Evolutionary conservation across 2,329 filamentous ascomycete genomes (phyloP).

Genomic region (Colletotrichum paranaense): DNA sequence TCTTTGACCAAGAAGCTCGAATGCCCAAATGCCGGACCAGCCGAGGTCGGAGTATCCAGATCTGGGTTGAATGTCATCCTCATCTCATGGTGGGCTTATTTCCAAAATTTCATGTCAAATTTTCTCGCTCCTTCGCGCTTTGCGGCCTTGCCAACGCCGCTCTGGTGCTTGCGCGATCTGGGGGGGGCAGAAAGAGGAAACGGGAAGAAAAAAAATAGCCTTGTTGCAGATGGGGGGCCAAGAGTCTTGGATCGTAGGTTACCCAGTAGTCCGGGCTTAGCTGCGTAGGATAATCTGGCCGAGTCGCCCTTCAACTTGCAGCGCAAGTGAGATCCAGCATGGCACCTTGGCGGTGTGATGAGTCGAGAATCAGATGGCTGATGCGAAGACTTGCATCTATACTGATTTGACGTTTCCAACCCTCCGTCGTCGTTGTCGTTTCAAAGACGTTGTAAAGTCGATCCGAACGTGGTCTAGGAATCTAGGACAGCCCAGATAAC

Average conservation of each 20-base stretch:
- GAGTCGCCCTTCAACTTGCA: conserved; percentile 23
- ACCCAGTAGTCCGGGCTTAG: conserved; percentile 7
- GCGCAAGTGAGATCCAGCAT: conserved; percentile 24
- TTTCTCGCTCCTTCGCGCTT: not conserved
- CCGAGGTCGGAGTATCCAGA: conserved; percentile 32
- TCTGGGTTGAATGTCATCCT: conserved; percentile 22
- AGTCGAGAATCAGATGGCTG: conserved; percentile 6
- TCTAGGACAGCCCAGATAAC: not conserved
- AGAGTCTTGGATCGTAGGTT: conserved; percentile 24
- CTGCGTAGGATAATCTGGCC: conserved; percentile 27
- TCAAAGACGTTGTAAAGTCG: not conserved
- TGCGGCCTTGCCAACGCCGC: not conserved
- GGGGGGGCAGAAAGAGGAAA: conserved; percentile 13
- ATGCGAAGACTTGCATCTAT: not conserved
- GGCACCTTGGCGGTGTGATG: conserved; percentile 33
- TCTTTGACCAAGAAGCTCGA: not conserved
- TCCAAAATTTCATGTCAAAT: not conserved
- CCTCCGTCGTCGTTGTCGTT: not conserved
- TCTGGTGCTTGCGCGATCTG: conserved; percentile 5
- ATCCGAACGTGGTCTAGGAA: not conserved
- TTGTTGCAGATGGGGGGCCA: conserved; percentile 26
- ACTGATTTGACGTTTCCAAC: not conserved
- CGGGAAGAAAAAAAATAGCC: not conserved
- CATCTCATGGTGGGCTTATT: conserved; percentile 19
- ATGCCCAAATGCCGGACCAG: conserved; percentile 14